phyloP scores from a whole-genome alignment of 306 rosid genomes.

The Sophora flavescens region DNA sequence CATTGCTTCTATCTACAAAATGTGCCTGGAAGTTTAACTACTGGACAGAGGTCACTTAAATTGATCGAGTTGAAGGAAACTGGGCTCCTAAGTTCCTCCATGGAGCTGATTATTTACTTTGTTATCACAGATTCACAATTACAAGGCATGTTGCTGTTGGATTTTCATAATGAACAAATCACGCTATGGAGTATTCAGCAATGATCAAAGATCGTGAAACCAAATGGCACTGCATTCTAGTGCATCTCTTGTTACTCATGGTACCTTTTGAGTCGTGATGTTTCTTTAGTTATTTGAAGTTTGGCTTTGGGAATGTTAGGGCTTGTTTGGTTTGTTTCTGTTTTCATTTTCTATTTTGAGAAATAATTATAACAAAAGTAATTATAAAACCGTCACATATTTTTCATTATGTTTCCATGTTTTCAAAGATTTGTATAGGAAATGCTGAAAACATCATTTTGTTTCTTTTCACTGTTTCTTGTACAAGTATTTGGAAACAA shows the following conservation, averaged over 20 bases:
- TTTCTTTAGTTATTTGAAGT: conserved; percentile 6
- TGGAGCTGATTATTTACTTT: not conserved
- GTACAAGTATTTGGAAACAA: too few relatives aligned
- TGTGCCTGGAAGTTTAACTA: conserved; percentile 8
- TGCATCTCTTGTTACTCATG: not conserved
- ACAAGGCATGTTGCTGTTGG: conserved; percentile 16
- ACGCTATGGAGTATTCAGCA: conserved; percentile 14
- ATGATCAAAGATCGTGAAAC: conserved; percentile 22
- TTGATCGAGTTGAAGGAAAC: conserved; percentile 29
- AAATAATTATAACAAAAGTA: too few relatives aligned
- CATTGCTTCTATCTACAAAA: conserved; percentile 16
- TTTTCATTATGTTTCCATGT: too few relatives aligned
- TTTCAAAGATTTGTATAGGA: too few relatives aligned
- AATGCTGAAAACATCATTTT: too few relatives aligned
- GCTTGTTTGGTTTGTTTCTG: too few relatives aligned
- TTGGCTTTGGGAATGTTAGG: conserved; percentile 15
- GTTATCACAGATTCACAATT: not conserved
- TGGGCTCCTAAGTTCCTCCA: not conserved
- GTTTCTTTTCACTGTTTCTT: too few relatives aligned
- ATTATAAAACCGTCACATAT: too few relatives aligned
- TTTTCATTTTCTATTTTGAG: too few relatives aligned
- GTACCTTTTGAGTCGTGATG: conserved; percentile 28
- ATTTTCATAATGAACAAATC: conserved; percentile 28
- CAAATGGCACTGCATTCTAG: conserved; percentile 9
- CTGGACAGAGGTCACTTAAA: not conserved